Evolutionary conservation across 768 basidiomycete species (phyloP), one percentile per base, ranked within the genome.

Genomic region (Naganishia randhawae): DNA sequence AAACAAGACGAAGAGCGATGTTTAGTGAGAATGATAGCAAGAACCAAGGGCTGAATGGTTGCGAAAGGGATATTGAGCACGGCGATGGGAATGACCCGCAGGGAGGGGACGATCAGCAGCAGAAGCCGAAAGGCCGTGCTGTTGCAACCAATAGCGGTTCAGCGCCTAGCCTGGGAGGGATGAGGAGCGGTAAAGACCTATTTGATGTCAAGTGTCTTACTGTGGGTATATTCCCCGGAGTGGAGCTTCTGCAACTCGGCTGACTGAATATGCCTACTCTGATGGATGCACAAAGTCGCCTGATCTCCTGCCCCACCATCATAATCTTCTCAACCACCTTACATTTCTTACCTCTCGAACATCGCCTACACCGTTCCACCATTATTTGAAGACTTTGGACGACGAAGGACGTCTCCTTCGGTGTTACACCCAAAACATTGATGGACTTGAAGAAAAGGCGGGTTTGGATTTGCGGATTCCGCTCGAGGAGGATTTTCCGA

Each of bases 361-460:
- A 17, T 75, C 84, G 69, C 92, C 92, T 9, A 93, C 92, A 3
- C 82, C 87, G 0, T 94, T 94, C 74, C 92, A 95, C 76, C 80
- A 83, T 13, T 81, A 90, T 29, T 85, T 95, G 33, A 88, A 87
- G 50, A 75, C 83, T 33, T 85, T 94, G 33, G 90, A 94, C 74
- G 84, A 87, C 69, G 83, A 87, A 41, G 88, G 89, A 3, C 85
- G 85, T 69, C 85, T 95, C 3, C 84, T 93, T 41, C 84, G 92
- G 29, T 90, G 92, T 1, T 95, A 94, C 79, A 93, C 92, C 0
- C 92, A 95, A 82, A 94, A 95, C 80, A 94, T 94, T 69, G 92
- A 95, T 77, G 88, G 87, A 29, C 86, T 95, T 48, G 92, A 95
- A 76, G 83, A 83, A 68, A 92, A 91, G 77, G 88, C 85, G n/a